Evolutionary conservation across 2,329 filamentous ascomycete species (phyloP).

Genomic region (Colletotrichum sansevieriae): DNA sequence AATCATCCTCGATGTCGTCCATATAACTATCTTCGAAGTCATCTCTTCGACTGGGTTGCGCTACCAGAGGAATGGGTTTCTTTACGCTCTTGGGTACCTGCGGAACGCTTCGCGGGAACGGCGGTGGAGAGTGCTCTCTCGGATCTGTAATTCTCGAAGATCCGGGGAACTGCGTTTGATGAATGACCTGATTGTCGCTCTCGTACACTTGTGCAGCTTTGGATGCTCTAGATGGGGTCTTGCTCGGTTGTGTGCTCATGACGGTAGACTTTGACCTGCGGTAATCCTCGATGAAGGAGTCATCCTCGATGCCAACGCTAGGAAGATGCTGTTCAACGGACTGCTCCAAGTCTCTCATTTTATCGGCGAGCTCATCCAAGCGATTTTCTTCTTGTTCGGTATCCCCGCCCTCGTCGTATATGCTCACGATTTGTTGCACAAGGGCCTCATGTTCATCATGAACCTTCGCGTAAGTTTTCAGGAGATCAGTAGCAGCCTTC

Average conservation of each 20-base stretch:
- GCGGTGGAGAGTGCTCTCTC: conserved; percentile 37
- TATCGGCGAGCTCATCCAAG: conserved; percentile 62
- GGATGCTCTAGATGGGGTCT: conserved; percentile 33
- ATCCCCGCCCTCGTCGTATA: conserved; percentile 64
- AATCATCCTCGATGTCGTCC: conserved; percentile 44
- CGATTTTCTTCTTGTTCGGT: conserved; percentile 65
- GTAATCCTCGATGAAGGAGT: conserved; percentile 52
- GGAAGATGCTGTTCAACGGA: conserved; percentile 56
- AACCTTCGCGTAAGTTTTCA: conserved; percentile 58
- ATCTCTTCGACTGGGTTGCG: conserved; percentile 7
- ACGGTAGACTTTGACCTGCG: conserved; percentile 45
- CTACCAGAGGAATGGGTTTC: conserved; percentile 1
- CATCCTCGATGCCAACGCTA: conserved; percentile 60
- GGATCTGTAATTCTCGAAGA: conserved; percentile 36
- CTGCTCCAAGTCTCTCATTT: conserved; percentile 57
- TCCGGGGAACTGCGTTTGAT: conserved; percentile 63
- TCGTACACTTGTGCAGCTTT: conserved; percentile 39
- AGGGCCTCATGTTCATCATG: conserved; percentile 60
- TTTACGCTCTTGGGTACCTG: not conserved
- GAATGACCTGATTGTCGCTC: conserved; percentile 61
- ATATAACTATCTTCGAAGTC: conserved; percentile 53
- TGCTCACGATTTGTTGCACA: conserved; percentile 60
- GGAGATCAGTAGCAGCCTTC: conserved; percentile 55
- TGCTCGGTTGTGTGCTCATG: conserved; percentile 46
- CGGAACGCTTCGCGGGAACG: conserved; percentile 42